Percentiles rank a stretch among this genome's conserved stretches.
phyloP scores from a whole-genome alignment of 805 yeast genomes.

The Schwanniomyces sp. region DNA sequence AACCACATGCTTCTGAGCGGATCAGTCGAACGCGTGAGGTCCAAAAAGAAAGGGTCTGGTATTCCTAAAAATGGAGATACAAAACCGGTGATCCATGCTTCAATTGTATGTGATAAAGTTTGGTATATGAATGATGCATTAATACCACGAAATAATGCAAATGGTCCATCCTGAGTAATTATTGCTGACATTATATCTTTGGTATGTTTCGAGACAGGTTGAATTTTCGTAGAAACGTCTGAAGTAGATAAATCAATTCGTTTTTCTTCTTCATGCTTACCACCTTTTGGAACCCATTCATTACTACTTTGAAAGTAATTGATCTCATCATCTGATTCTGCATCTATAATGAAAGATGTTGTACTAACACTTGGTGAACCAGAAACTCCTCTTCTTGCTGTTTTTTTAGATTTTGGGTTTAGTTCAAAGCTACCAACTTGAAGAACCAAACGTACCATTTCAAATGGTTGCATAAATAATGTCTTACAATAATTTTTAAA shows the following conservation, averaged over 20 bases:
- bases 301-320: conserved; percentile 33
- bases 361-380: conserved; percentile 9
- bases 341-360: conserved; percentile 7
- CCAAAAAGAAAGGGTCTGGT: conserved; percentile 88
- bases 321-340: conserved; percentile 24
- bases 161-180: conserved; percentile 67
- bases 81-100: conserved; percentile 91
- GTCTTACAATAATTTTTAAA: conserved; percentile 68
- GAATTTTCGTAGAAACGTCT: conserved; percentile 31
- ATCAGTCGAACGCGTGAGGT: conserved; percentile 75
- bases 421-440: conserved; percentile 72
- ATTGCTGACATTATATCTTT: conserved; percentile 64
- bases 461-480: conserved; percentile 83
- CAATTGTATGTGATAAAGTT: conserved; percentile 72
- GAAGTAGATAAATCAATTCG: conserved; percentile 1
- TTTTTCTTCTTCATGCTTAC: not conserved
- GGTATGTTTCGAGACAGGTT: conserved; percentile 62
- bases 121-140: conserved; percentile 79
- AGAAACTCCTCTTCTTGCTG: conserved; percentile 10
- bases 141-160: conserved; percentile 70
- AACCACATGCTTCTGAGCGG: conserved; percentile 67
- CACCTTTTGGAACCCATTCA: not conserved
- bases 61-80: conserved; percentile 76
- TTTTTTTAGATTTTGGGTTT: conserved; percentile 12
- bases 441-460: conserved; percentile 70